Evolutionary conservation across 2,329 filamentous ascomycete species (phyloP), one percentile per base, ranked within the genome.

Genomic region (Botryotinia calthae): DNA sequence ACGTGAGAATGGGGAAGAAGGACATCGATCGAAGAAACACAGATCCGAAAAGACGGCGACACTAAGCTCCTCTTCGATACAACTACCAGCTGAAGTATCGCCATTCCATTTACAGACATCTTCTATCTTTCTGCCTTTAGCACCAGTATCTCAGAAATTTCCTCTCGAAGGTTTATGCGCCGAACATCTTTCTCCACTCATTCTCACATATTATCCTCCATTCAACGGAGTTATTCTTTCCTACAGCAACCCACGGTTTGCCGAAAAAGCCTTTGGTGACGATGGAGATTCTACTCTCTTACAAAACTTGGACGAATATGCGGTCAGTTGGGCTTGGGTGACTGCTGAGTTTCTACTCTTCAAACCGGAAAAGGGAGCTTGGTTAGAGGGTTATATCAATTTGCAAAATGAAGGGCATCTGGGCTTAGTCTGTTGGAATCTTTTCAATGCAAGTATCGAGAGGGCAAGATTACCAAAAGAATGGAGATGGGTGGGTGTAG

Each of bases 361-460:
- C 81, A 88, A 91, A 46, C 95, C 96, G 0, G 85, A 87, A 70
- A 88, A 88, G 63, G 93, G 93, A 51, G 89, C 90, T 14, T 89
- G 87, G 82, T 87, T 98, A 80, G 91, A 95, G 76, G 96, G 94
- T 18, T 90, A 87, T 77, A 88, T 98, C 72, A 96, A 95, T 79
- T 85, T 98, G 44, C 93, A 97, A 80, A 95, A 92, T 65, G 93
- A 96, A 77, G 94, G 93, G 10, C 94, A 98, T 80, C 87, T 99
- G 10, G 95, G 95, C 31, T 88, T 98, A 4, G 89, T 97, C 18
- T 96, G 94, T 81, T 95, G 94, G 83, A 95, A 95, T 81, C 89
- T 94, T 76, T 98, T 98, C 86, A 97, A 96, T 77, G 93, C 95
- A 1, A 93, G 91, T 61, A 93, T 99, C 74, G 92, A 95, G 78